phyloP scores from a whole-genome alignment of 805 yeast species.

The Candida vaughaniae region DNA sequence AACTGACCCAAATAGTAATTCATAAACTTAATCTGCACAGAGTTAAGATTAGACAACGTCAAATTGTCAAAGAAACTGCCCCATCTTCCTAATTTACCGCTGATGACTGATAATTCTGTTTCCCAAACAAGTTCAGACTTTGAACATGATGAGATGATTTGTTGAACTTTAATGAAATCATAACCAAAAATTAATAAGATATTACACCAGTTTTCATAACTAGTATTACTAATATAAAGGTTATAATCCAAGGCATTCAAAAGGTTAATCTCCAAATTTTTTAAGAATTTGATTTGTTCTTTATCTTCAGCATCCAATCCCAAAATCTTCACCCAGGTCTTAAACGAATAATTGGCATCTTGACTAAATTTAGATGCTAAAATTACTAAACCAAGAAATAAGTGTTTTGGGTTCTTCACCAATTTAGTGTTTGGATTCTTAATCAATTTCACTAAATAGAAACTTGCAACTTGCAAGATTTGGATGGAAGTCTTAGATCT shows the following conservation, averaged over 20 bases:
- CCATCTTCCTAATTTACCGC: constrained; percentile 29
- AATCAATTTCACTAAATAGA: constrained; percentile 54
- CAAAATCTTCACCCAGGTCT: constrained; percentile 72
- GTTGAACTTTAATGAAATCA: constrained; percentile 39
- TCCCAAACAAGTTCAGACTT: constrained; percentile 27
- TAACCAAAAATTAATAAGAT: constrained; percentile 41
- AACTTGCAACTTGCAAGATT: constrained; percentile 65
- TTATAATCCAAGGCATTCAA: constrained; percentile 57
- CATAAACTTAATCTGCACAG: constrained; percentile 24
- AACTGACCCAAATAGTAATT: constrained; percentile 29
- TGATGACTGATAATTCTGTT: constrained; percentile 17
- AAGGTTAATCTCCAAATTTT: constrained; percentile 51
- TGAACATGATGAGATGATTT: constrained; percentile 18
- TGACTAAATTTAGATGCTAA: constrained; percentile 71
- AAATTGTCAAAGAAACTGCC: constrained; percentile 23
- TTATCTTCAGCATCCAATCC: constrained; percentile 42
- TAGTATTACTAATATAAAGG: constrained; percentile 48
- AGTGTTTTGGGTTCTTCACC: constrained; percentile 52
- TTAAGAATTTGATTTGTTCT: constrained; percentile 44
- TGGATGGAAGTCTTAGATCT: constrained; percentile 49
- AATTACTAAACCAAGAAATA: constrained; percentile 66
- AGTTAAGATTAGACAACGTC: constrained; percentile 20
- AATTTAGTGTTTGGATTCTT: constrained; percentile 14
- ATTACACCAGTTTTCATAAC: constrained; percentile 50
- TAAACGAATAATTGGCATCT: constrained; percentile 67